Percentiles rank a stretch among this genome's conserved stretches.
phyloP scores from a whole-genome alignment of 805 yeast genomes.

The Candida ficus region DNA sequence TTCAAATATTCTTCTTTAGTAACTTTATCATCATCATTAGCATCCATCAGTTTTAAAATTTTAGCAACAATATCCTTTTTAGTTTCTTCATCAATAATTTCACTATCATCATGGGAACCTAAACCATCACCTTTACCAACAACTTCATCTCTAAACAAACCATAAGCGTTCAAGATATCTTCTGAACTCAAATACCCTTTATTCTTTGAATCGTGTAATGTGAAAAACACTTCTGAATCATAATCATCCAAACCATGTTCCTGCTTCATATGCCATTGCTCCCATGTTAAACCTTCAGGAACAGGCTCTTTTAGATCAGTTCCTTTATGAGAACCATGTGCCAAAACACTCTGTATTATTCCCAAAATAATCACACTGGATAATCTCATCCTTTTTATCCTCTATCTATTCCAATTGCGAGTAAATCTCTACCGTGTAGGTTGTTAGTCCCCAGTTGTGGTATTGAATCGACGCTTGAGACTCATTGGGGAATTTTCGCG shows the following conservation, averaged over 20 bases:
- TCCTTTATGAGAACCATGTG: slow-evolving; percentile 17
- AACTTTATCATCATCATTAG: slow-evolving; percentile 59
- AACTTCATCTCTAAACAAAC: slow-evolving; percentile 62
- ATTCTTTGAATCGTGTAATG: slow-evolving; percentile 65
- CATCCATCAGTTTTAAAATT: slow-evolving; percentile 59
- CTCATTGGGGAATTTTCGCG: too few species aligned
- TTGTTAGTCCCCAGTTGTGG: too few species aligned
- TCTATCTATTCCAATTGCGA: too few species aligned
- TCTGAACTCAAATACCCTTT: slow-evolving; percentile 48
- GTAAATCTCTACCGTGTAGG: too few species aligned
- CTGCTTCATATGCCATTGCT: slow-evolving; percentile 83
- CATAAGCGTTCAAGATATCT: slow-evolving; percentile 80
- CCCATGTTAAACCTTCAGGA: slow-evolving; percentile 64
- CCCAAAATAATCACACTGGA: too few species aligned
- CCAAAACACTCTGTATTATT: slow-evolving; percentile 1
- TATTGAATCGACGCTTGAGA: too few species aligned
- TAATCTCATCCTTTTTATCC: too few species aligned
- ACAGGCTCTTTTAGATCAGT: slow-evolving; percentile 27
- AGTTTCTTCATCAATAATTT: slow-evolving; percentile 49
- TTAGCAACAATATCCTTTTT: slow-evolving; percentile 47
- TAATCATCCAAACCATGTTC: slow-evolving; percentile 78
- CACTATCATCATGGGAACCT: slow-evolving; percentile 71
- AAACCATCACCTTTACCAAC: slow-evolving; percentile 89
- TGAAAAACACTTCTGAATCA: slow-evolving; percentile 73
- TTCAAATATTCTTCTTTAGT: slow-evolving; percentile 64